A percentile compares a stretch with the other conserved stretches of the same genome.
Evolutionary conservation across 2,329 filamentous ascomycete genomes (phyloP).

Genomic region (Calonectria ilicicola): DNA sequence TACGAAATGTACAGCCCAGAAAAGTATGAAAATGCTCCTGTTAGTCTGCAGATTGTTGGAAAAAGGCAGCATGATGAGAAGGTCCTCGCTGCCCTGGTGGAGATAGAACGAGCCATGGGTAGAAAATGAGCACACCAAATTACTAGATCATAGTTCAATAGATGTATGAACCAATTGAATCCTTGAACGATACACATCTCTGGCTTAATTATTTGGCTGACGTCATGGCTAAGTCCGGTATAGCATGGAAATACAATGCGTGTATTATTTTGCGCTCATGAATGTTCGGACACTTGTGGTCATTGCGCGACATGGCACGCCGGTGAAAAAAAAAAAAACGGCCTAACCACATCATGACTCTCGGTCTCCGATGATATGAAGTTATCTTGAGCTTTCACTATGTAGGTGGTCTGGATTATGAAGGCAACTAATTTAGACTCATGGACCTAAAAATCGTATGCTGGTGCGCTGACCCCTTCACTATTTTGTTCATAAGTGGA

Average conservation of each 20-base stretch:
- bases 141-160: not conserved
- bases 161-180: not conserved
- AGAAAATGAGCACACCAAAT: slow-evolving; percentile 19
- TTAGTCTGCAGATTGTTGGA: slow-evolving; percentile 46
- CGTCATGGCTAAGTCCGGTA: not conserved
- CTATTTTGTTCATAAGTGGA: not conserved
- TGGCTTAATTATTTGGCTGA: too few relatives aligned
- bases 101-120: slow-evolving; percentile 41
- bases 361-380: too few relatives aligned
- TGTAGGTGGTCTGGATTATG: not conserved
- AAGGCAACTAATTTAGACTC: not conserved
- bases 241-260: too few relatives aligned
- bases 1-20: slow-evolving; percentile 45
- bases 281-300: not conserved
- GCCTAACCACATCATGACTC: too few relatives aligned
- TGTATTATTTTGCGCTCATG: not conserved
- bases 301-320: not conserved
- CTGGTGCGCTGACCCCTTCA: not conserved
- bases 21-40: slow-evolving; percentile 40
- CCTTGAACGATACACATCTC: not conserved
- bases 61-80: slow-evolving; percentile 47
- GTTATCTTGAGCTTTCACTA: not conserved
- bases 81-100: slow-evolving; percentile 41
- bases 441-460: not conserved
- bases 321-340: not conserved